A percentile compares a stretch with the other conserved stretches of the same genome.
Evolutionary conservation across 768 basidiomycete species (phyloP).

Genomic region (Cubamyces sp.): DNA sequence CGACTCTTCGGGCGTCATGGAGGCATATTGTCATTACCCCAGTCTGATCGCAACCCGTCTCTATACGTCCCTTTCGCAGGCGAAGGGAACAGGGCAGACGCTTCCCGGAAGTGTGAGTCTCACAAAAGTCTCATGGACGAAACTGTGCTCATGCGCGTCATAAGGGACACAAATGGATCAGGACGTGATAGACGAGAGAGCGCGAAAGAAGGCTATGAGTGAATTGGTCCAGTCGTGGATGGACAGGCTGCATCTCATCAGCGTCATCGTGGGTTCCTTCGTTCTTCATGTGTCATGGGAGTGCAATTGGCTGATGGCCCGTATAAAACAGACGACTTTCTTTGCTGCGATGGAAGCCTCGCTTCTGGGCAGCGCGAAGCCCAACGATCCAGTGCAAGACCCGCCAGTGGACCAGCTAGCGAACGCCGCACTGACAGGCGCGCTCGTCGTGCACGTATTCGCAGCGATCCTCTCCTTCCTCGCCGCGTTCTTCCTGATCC

Average conservation of each 20-base stretch:
- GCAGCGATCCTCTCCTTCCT: conserved; percentile 57
- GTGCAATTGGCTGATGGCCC: neutral
- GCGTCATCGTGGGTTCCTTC: conserved; percentile 51
- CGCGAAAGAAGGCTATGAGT: conserved; percentile 47
- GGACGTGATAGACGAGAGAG: conserved; percentile 50
- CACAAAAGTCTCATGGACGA: too few species aligned
- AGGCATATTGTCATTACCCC: neutral
- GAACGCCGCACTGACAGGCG: conserved; percentile 53
- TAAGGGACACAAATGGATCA: conserved; percentile 54
- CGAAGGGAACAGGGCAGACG: neutral
- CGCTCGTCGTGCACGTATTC: conserved; percentile 56
- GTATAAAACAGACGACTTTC: conserved; percentile 54
- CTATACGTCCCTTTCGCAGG: neutral
- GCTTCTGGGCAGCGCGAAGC: conserved; percentile 51
- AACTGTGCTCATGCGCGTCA: too few species aligned
- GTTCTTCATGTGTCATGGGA: neutral
- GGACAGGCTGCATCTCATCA: conserved; percentile 64
- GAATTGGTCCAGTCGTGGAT: conserved; percentile 63
- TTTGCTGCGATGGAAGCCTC: conserved; percentile 64
- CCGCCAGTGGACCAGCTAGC: conserved; percentile 27
- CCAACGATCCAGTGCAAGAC: conserved; percentile 18
- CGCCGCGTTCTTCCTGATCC: conserved; percentile 57
- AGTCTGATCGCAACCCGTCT: neutral
- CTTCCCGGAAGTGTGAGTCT: neutral
- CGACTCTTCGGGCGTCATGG: neutral